Base-by-base conservation (phyloP, 805 yeast species). In the Zygoascus ofunaensis region DNA sequence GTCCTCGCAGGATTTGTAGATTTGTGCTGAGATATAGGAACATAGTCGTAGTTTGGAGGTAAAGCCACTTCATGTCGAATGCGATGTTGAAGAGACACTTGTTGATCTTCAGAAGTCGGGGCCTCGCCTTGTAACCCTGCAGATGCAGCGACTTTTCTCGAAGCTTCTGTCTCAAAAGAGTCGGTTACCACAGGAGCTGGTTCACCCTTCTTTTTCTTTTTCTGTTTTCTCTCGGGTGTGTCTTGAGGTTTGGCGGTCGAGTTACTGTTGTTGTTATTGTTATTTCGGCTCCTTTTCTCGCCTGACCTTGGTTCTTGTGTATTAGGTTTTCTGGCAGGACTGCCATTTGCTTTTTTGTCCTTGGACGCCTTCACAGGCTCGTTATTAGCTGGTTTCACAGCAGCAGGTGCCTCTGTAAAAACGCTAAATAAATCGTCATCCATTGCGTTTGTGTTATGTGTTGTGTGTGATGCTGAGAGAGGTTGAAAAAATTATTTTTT, bases 51-150 rank as follows among this genome's bases (percentile, higher is more conserved):
- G 48, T 82, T 82, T 3, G 95, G 94, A 1, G 98, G 98, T 20
- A 90, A 73, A 1, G 97, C 97, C 8, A 90, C 98, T 64, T 90
- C 97, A 67, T 90, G 98, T 63, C 97, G 82, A 45, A 90, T 96
- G 64, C 87, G 96, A 69, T 90, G 98, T 47, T 79, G 79, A 51
- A 87, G 69, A 60, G 82, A 80, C 47, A 87, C 80, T 43, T 70
- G 70, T 17, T 74, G 74, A 43, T 69, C 74, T 47, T 65, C 69
- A 37, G 65, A 64, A 19, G 66, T 62, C 1, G 55, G 45, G 0
- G 70, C 58, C 18, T 65, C 56, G 14, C 69, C 70, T 55, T 79
- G 59, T 30, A 87, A 68, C 4, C 94, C 94, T 26, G 74, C 74
- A 0, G 94, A 82, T 1, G 83, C 86, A n/a, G 78, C 78, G 26